Evolutionary conservation across 164 flowering plant genomes (phyloP).

Genomic region (Liquidambar formosana): DNA sequence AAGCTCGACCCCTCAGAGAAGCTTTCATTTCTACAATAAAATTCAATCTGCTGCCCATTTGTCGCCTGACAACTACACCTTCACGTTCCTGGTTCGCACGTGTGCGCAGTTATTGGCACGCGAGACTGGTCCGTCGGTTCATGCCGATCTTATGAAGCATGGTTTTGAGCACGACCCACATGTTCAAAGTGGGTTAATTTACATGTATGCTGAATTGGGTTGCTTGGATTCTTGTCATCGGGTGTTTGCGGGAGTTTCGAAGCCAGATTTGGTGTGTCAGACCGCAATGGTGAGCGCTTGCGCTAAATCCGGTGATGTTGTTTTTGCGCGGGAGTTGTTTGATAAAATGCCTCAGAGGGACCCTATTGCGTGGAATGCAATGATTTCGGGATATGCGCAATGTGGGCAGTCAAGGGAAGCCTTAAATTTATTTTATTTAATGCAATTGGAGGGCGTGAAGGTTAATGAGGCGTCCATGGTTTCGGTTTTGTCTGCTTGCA

Average conservation of each 20-base stretch:
- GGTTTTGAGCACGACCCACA: conserved; percentile 52
- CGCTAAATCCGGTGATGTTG: conserved; percentile 41
- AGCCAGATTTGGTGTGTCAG: conserved; percentile 51
- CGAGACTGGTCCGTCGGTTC: conserved; percentile 30
- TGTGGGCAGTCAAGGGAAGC: conserved; percentile 49
- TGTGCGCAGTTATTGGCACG: conserved; percentile 36
- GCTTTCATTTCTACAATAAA: conserved; percentile 37
- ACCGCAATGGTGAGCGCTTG: conserved; percentile 52
- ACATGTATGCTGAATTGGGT: conserved; percentile 51
- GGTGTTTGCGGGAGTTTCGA: conserved; percentile 23
- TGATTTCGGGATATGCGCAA: conserved; percentile 54
- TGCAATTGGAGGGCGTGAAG: conserved; percentile 47
- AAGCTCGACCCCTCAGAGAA: conserved; percentile 33
- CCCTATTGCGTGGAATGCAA: conserved; percentile 51
- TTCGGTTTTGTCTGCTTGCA: conserved; percentile 51
- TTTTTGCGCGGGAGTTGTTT: conserved; percentile 43
- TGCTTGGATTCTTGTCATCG: conserved; percentile 21
- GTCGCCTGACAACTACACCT: conserved; percentile 54
- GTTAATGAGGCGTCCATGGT: conserved; percentile 53
- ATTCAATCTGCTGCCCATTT: conserved; percentile 21
- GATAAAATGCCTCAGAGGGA: conserved; percentile 57
- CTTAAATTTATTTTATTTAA: conserved; percentile 37
- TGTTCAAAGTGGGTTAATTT: conserved; percentile 52
- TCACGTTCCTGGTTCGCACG: conserved; percentile 46
- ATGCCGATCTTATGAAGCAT: conserved; percentile 27